Evolutionary conservation across 2,329 filamentous ascomycete species (phyloP), one percentile per base, ranked within the genome.

Genomic region (Corinectria fuckeliana): DNA sequence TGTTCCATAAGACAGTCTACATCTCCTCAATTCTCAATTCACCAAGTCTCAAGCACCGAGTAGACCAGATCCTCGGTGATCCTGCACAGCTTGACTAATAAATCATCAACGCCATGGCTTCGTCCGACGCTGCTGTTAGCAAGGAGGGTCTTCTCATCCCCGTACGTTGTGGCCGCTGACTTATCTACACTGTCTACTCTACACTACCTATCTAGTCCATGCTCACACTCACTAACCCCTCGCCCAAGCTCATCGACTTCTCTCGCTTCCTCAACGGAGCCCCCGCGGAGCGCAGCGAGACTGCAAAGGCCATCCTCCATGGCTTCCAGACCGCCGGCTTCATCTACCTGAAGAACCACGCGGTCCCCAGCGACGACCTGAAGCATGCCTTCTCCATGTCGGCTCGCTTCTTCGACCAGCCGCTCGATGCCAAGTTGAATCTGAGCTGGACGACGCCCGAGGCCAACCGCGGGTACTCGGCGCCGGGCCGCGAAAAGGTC

Each of bases 271-370:
- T 91, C 21, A 76, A 82, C 57, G 90, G 90, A 30, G 81, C 83
- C 18, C 78, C 84, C 0, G 69, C 81, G 9, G 80, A 90, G 66
- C 90, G 89, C 67, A 78, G 82, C 50, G 77, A 83, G 41, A 87
- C 91, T 1, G 93, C 92, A 20, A 77, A 86, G 52, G 86, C 89
- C 38, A 88, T 97, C 66, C 87, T 94, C 11, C 73, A 87, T 52
- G 93, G 91, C 39, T 96, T 97, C 79, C 90, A 93, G 69, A 89
- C 85, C 1, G 91, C 93, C 2, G 93, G 93, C 57, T 97, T 97
- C 80, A 85, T 97, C 71, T 97, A 97, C 77, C 85, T 96, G 36
- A 88, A 88, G 68, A 91, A 94, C 75, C 88, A 94, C 66, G 85
- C 90, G 38, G 89, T 97, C 60, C 77, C 87, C 0, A 70, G 84